These are phyloP conservation scores for Paraphaeosphaeria minitans DNA, from an alignment of 2,329 filamentous ascomycete species.

Conservation along the genomic window DNA sequence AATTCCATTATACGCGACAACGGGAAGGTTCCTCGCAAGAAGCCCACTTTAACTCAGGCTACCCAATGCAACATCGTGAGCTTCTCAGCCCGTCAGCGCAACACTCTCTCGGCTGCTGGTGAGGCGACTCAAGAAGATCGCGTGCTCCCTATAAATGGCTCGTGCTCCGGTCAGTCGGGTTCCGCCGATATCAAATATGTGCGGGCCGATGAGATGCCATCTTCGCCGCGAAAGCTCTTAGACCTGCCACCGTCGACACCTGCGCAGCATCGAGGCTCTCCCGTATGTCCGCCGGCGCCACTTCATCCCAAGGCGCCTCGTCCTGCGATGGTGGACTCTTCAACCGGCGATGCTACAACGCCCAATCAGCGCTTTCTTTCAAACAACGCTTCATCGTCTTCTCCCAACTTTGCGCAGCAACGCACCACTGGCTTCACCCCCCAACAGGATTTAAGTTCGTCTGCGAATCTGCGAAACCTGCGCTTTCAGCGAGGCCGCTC, in stretches of 20 bases:
- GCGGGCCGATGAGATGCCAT: not conserved
- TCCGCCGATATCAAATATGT: not conserved
- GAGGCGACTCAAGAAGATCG: not conserved
- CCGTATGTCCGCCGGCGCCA: not conserved
- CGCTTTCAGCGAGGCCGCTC: not conserved
- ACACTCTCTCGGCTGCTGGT: not conserved
- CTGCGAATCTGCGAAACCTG: not conserved
- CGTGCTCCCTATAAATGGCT: not conserved
- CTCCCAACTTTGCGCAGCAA: not conserved
- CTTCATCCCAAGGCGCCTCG: not conserved
- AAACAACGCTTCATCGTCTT: not conserved
- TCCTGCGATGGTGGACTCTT: not conserved
- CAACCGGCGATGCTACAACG: not conserved
- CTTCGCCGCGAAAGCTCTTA: not conserved
- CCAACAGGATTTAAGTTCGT: not conserved
- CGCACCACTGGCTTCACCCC: not conserved
- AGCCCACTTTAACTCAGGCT: not conserved
- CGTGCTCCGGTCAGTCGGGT: not conserved
- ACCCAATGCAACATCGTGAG: not conserved
- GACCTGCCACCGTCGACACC: not conserved
- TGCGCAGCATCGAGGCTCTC: not conserved
- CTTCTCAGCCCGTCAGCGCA: not conserved
- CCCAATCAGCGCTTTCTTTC: not conserved
- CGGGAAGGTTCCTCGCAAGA: conserved; percentile 7
- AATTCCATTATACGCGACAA: not conserved